These are phyloP conservation scores for Globisporangium camurandrum DNA, from an alignment of 352 stramenopile genomes.

Conservation along the genomic window DNA sequence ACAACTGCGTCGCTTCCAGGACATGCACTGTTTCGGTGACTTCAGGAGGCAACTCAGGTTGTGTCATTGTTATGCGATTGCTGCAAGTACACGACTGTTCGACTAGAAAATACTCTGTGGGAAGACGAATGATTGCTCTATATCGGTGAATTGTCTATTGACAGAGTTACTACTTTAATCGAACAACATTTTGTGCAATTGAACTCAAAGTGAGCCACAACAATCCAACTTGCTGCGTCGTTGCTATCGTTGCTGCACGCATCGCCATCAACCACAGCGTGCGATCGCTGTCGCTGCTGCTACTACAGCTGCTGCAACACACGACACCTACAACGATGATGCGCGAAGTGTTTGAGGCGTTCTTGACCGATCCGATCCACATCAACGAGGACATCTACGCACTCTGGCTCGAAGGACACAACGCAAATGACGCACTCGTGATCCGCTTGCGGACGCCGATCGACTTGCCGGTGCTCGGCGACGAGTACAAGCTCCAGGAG, in stretches of 20 bases:
- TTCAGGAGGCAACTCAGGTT: no score
- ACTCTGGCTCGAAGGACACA: conserved; percentile 72
- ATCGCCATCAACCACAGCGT: neutral
- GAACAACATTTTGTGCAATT: no score
- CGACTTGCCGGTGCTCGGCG: conserved; percentile 40
- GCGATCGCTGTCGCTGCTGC: neutral
- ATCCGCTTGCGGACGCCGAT: conserved; percentile 40
- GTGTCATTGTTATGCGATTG: no score
- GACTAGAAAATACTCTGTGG: no score
- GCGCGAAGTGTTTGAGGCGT: conserved; percentile 77
- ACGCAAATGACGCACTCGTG: conserved; percentile 42
- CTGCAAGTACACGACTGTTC: no score
- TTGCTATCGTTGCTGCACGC: no score
- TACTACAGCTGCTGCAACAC: neutral
- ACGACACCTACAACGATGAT: conserved; percentile 16
- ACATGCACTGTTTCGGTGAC: no score
- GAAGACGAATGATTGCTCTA: no score
- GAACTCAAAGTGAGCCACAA: no score
- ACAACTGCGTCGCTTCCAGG: conserved; percentile 27
- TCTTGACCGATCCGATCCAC: conserved; percentile 72
- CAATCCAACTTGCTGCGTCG: no score
- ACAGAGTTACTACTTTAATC: no score
- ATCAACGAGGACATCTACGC: conserved; percentile 74
- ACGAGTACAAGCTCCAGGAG: conserved; percentile 49
- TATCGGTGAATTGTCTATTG: no score